These are phyloP conservation scores for Myxozyma nipponensis DNA, from an alignment of 805 yeast species.

Conservation along the genomic window DNA sequence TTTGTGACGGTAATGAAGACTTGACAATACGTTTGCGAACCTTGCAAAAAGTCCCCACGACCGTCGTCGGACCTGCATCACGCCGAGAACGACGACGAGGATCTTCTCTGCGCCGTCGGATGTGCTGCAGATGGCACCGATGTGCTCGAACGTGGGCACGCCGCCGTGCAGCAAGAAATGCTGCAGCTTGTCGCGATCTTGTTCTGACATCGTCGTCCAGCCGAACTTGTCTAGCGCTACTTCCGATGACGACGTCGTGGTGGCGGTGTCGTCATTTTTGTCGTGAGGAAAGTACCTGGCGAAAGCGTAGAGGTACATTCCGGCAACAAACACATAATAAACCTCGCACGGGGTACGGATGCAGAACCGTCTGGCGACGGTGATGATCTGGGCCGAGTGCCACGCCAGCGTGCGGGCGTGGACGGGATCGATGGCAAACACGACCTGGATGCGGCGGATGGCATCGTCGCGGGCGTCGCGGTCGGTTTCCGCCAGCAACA, in stretches of 20 bases:
- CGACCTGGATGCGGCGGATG: constrained; percentile 8
- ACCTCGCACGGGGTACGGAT: constrained; percentile 29
- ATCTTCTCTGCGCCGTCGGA: constrained; percentile 16
- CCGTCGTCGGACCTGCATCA: constrained; percentile 10
- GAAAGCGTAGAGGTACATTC: constrained; percentile 28
- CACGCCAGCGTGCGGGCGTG: constrained; percentile 27
- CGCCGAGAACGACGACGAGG: constrained; percentile 18
- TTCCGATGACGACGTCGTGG: too few relatives aligned
- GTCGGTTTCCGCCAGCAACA: constrained; percentile 14
- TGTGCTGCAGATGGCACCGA: constrained; percentile 15
- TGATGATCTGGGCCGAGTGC: constrained; percentile 30
- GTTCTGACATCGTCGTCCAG: constrained; percentile 13
- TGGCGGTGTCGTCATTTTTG: constrained; percentile 3
- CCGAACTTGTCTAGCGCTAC: constrained; percentile 9
- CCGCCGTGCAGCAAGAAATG: constrained; percentile 27
- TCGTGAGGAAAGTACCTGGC: constrained; percentile 12
- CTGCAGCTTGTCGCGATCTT: too few relatives aligned
- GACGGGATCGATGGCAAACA: constrained; percentile 19
- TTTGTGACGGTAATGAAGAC: constrained; percentile 5
- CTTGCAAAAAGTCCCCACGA: constrained; percentile 30
- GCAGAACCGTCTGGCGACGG: constrained; percentile 18
- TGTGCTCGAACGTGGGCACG: constrained; percentile 15
- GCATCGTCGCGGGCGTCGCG: constrained; percentile 13
- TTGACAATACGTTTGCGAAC: constrained; percentile 11
- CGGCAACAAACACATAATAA: constrained; percentile 29